Base-by-base conservation (phyloP, 2,329 filamentous ascomycete genomes). In the Didymella segeticola region DNA sequence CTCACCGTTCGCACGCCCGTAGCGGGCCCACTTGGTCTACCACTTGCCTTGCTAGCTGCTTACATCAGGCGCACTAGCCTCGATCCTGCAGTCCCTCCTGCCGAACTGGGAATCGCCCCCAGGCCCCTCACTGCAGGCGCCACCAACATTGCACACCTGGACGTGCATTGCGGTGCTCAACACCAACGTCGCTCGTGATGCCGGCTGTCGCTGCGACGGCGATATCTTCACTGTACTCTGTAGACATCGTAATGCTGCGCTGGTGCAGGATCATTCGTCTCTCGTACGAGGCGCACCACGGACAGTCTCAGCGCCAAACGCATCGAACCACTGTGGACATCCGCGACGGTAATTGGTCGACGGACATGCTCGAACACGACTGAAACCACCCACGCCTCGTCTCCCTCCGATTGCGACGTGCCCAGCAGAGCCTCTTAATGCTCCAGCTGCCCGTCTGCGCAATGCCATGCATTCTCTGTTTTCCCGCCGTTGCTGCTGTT, bases 331-430 rank as follows among this genome's bases (percentile, higher is more conserved):
- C 59, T 36, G 15, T 36, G 20, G 33, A 39, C 46, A 45, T 48
- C 29, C 53, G n/a, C 45, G 30, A 36, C 43, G 53, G 57, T 73
- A 67, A 73, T 73, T 73, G 60, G 71, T 51, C 57, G 34, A 47
- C 58, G 49, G 30, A 50, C 57, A 59, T 57, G 52, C 64, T 72
- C 65, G 57, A 62, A 73, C 69, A 63, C 65, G 61, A 53, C 63
- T 72, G 71, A 73, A 71, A 73, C 72, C 60, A 56, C 49, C 19
- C 55, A 60, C 62, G 71, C 69, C 57, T 68, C 69, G 67, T 49
- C 62, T 31, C 53, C 51, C 31, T 55, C 59, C 61, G 60, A 57
- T 64, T 72, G 71, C 65, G 63, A 73, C 71, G 65, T 64, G 63
- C 64, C 62, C 62, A 46, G 46, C 60, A 57, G 55, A 60, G 53